A percentile compares a stretch with the other conserved stretches of the same genome.
phyloP scores from a whole-genome alignment of 2,329 filamentous ascomycete species.

The Cladobotryum protrusum region DNA sequence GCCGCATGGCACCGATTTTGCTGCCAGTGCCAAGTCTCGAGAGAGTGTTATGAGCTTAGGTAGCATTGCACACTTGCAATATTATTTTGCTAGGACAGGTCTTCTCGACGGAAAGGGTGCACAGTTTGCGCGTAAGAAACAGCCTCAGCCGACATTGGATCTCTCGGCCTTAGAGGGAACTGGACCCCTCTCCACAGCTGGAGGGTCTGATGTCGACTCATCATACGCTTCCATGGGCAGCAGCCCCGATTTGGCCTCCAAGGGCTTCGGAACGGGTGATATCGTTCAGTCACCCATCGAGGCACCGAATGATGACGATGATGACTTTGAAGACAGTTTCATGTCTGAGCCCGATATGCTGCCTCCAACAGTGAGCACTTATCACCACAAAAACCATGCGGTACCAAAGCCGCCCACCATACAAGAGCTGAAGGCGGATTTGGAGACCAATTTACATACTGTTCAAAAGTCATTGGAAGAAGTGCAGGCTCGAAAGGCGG shows the following conservation, averaged over 20 bases:
- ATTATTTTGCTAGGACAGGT: conserved; percentile 95
- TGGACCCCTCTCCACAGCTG: conserved; percentile 29
- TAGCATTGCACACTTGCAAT: conserved; percentile 94
- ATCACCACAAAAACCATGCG: conserved; percentile 76
- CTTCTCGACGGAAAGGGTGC: conserved; percentile 89
- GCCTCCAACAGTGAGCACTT: conserved; percentile 95
- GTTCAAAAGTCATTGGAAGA: conserved; percentile 63
- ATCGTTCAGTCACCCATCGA: conserved; percentile 45
- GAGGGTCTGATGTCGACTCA: conserved; percentile 48
- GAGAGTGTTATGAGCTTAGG: conserved; percentile 95
- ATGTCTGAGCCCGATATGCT: conserved; percentile 68
- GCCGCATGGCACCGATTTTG: conserved; percentile 81
- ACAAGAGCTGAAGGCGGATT: conserved; percentile 61
- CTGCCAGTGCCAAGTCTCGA: conserved; percentile 78
- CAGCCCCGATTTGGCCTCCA: conserved; percentile 48
- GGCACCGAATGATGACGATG: conserved; percentile 44
- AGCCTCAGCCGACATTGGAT: conserved; percentile 52
- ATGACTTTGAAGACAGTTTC: conserved; percentile 46
- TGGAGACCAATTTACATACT: conserved; percentile 63
- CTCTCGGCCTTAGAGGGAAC: conserved; percentile 44
- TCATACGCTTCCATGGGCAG: conserved; percentile 54
- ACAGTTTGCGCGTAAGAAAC: conserved; percentile 69
- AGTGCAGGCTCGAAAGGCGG: conserved; percentile 36
- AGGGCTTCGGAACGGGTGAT: conserved; percentile 30
- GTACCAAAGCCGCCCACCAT: conserved; percentile 80